Evolutionary conservation across 352 stramenopile species (phyloP), one percentile per base, ranked within the genome.

Genomic region (Phytophthora tentaculata): DNA sequence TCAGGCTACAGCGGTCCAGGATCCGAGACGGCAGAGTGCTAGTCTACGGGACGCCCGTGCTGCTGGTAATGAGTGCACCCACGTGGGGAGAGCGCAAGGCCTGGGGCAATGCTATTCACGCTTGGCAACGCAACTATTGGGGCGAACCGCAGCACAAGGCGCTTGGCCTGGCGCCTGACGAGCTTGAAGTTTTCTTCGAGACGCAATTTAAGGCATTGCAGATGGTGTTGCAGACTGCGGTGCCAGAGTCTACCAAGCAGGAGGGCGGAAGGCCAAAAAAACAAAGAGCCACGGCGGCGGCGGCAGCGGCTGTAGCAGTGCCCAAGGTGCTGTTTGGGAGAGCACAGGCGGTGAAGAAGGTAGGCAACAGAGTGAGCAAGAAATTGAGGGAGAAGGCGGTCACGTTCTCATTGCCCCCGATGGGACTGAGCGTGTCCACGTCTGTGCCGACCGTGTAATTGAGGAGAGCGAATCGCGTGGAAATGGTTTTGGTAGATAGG

Each of bases 61-160:
- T 83, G 47, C 69, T 94, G 37, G 49, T 95, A 8, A 73, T 94
- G 22, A 92, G 76, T 23, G 87, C 86, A 8, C 83, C 88, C 20
- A 89, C 82, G 32, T 92, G 83, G 79, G 75, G 74, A 2, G 88
- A 96, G 61, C 87, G 88, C 52, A 92, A 92, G 60, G 76, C 81
- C 7, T 96, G 88, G 88, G 88, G 86, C n/a, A 96, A 95, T 55
- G 81, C 84, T 20, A 94, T 96, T 64, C 83, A 94, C 61, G 84
- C 82, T 19, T 96, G 88, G 88, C 88, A 96, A 64, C 84, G 88
- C 24, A 89, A 90, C 63, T 96, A 95, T 69, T 95, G 88, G 88
- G 77, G 84, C 35, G 88, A 96, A 35, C 88, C 88, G 6, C 77
- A 90, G 52, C 84, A 93, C 70, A 71, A 69, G 17, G 52, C 65